Evolutionary conservation across 306 rosid genomes (phyloP), one percentile per base, ranked within the genome.

Genomic region (Gleditsia sinensis): DNA sequence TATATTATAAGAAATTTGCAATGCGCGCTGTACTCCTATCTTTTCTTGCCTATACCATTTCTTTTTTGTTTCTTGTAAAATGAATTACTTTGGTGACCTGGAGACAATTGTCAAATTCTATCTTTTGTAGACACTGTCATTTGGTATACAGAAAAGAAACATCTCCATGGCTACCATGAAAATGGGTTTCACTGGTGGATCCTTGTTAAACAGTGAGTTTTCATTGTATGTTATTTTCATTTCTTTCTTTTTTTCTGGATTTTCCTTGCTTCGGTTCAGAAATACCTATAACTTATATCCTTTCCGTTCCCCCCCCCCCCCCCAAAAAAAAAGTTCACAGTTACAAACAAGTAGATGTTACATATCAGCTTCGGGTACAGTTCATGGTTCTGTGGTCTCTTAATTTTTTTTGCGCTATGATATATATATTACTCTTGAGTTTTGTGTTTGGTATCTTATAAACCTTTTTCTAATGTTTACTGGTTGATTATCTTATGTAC

Each of bases 361-460:
- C 72, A 80, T 88, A 45, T 86, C 93, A 49, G 82, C 42, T 83
- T 76, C 93, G 71, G 90, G 93, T 88, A 67, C 55, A 57, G 14
- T 68, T 61, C 69, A n/a, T 46, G 68, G 19, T 14, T 3, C 68
- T 61, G 46, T 59, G 28, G 63, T 60, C 59, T 63, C 39, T 37
- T 13, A 11, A 34, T 51, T 69, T 51, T 19, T 36, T 43, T n/a
- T n/a, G n/a, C n/a, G n/a, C n/a, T n/a, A n/a, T n/a, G n/a, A n/a
- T n/a, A n/a, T n/a, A n/a, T n/a, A n/a, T n/a, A n/a, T 43, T 50
- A 24, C 50, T 19, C 11, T 3, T 3, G n/a, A 10, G 8, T 81
- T 30, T 7, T 28, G 20, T 30, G 4, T 40, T 49, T 40, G 66
- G 12, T 62, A 21, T 36, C 27, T 19, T 12, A 20, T n/a, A n/a